Percentiles rank a stretch among this genome's conserved stretches.
phyloP scores from a whole-genome alignment of 2,329 filamentous ascomycete species.

The Colletotrichum gigasporum region DNA sequence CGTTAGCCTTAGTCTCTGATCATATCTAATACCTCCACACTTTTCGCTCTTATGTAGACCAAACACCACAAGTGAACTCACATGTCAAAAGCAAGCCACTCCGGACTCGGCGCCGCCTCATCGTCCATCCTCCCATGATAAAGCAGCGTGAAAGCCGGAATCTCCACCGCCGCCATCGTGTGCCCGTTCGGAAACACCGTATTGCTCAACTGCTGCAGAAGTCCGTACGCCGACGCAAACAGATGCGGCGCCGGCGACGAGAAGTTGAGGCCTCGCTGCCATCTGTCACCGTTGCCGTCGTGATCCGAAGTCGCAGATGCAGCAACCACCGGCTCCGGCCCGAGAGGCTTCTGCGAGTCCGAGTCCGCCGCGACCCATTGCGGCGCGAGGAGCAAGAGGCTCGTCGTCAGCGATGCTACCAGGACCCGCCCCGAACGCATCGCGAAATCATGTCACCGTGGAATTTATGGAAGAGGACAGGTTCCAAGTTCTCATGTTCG shows the following conservation, averaged over 20 bases:
- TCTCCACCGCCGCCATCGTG: slow-evolving; percentile 54
- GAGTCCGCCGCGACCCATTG: background rate
- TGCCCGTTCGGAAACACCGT: slow-evolving; percentile 62
- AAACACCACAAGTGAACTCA: slow-evolving; percentile 36
- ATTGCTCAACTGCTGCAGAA: slow-evolving; percentile 61
- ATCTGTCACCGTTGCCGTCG: background rate
- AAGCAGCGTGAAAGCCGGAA: slow-evolving; percentile 56
- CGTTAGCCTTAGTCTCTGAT: background rate
- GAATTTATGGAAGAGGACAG: background rate
- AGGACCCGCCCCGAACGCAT: background rate
- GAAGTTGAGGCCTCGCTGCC: slow-evolving; percentile 48
- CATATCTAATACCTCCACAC: too few species aligned
- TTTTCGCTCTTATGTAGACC: too few species aligned
- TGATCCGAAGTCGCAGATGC: too few species aligned
- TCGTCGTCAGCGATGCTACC: background rate
- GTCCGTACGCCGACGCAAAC: slow-evolving; percentile 55
- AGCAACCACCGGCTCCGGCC: background rate
- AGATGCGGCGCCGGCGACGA: slow-evolving; percentile 57
- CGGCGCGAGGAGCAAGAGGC: background rate
- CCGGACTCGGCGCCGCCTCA: slow-evolving; percentile 53
- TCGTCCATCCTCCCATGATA: slow-evolving; percentile 57
- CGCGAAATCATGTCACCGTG: background rate
- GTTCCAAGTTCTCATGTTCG: background rate
- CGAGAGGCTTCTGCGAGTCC: slow-evolving; percentile 12
- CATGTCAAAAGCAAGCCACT: slow-evolving; percentile 62